Evolutionary conservation across 2,329 filamentous ascomycete species (phyloP).

Genomic region (Phialophora macrospora): DNA sequence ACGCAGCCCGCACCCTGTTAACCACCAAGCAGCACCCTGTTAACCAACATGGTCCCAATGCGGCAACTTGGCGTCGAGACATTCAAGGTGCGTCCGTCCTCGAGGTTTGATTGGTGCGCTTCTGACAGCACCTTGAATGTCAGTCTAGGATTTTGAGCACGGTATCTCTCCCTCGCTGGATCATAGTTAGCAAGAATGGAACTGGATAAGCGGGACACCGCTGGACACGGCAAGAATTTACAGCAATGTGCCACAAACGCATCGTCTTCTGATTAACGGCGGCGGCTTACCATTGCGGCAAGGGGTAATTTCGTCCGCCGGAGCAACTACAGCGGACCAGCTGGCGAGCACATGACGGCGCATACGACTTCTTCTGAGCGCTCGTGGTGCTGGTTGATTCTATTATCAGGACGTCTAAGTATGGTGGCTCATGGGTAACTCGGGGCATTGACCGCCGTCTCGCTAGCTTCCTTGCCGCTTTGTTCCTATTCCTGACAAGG

Average conservation of each 20-base stretch:
- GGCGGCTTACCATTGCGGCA: not conserved
- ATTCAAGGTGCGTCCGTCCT: not conserved
- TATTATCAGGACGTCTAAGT: not conserved
- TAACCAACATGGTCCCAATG: not conserved
- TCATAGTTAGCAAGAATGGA: not conserved
- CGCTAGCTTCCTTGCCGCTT: not conserved
- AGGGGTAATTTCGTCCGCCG: not conserved
- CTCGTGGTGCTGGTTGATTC: not conserved
- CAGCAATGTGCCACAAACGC: not conserved
- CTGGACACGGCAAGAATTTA: not conserved
- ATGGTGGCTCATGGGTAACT: not conserved
- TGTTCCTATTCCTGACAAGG: not conserved
- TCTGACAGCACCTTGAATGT: constrained; percentile 2
- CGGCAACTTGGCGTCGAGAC: not conserved
- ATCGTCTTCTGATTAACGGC: not conserved
- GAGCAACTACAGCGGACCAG: not conserved
- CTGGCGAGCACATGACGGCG: not conserved
- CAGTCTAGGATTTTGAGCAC: not conserved
- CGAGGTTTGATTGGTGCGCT: not conserved
- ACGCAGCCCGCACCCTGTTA: not conserved
- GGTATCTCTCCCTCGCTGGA: not conserved
- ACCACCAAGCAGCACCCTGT: not conserved
- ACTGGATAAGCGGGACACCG: not conserved
- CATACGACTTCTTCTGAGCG: not conserved
- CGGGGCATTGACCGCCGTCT: not conserved